Conservation (phyloP, 2,329 filamentous ascomycete genomes). For the Aspergillus quadrilineatus region DNA sequence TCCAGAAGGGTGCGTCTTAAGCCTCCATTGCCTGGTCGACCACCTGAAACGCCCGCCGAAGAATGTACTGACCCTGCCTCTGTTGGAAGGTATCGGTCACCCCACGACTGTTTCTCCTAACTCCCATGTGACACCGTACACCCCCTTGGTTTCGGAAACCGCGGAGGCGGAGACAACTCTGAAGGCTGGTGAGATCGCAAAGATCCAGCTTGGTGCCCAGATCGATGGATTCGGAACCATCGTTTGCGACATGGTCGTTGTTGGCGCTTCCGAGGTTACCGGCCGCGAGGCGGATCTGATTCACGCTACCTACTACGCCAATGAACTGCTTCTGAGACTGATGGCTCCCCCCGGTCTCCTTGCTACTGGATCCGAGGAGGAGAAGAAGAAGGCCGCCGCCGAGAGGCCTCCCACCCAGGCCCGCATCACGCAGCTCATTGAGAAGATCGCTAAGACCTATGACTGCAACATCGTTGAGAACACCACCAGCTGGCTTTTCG, state of each 20-base stretch:
- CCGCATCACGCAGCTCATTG: constrained; percentile 81
- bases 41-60: not conserved
- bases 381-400: constrained; percentile 85
- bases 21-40: not conserved
- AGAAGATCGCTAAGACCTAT: constrained; percentile 89
- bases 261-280: constrained; percentile 65
- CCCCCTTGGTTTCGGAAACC: constrained; percentile 80
- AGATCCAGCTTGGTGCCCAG: constrained; percentile 98
- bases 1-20: constrained; percentile 70
- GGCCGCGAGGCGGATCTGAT: constrained; percentile 83
- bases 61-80: constrained; percentile 25
- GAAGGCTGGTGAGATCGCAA: constrained; percentile 82
- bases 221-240: constrained; percentile 97
- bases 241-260: constrained; percentile 87
- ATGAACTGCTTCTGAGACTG: constrained; percentile 87
- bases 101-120: constrained; percentile 93
- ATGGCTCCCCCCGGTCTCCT: constrained; percentile 89
- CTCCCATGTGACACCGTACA: constrained; percentile 95
- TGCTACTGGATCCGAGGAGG: constrained; percentile 80
- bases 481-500: constrained; percentile 96
- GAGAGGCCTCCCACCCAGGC: constrained; percentile 80
- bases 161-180: constrained; percentile 78
- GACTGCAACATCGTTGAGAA: constrained; percentile 93
- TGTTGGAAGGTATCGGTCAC: constrained; percentile 72
- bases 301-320: constrained; percentile 89